Evolutionary conservation across 169 alveolate genomes (phyloP).

Genomic region (Plasmodium vinckei): DNA sequence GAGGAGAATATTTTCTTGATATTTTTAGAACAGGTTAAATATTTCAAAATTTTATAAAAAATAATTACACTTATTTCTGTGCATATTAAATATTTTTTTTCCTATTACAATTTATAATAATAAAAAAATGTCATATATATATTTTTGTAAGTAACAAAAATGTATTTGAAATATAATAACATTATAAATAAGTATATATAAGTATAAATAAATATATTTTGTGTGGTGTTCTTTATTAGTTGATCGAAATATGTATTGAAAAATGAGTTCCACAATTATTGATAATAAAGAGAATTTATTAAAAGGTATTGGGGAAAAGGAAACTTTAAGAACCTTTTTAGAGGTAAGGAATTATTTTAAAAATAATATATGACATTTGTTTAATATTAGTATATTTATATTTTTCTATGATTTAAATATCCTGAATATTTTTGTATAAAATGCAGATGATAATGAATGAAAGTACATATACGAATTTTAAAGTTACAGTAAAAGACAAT

Average conservation of each 20-base stretch:
- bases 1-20: no score
- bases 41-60: no score
- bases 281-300: conserved; percentile 41
- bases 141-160: no score
- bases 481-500: conserved; percentile 53
- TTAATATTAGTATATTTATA: neutral
- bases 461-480: conserved; percentile 13
- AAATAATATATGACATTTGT: neutral
- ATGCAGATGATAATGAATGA: conserved; percentile 42
- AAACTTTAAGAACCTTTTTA: conserved; percentile 32
- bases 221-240: no score
- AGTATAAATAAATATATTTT: no score
- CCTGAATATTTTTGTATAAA: neutral
- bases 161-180: no score
- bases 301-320: conserved; percentile 41
- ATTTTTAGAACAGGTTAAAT: no score
- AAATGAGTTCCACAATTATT: conserved; percentile 30
- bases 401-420: neutral
- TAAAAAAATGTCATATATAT: no score
- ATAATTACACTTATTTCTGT: no score
- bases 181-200: no score
- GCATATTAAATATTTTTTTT: no score
- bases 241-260: neutral
- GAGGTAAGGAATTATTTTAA: conserved; percentile 14
- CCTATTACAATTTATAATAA: no score